Percentiles rank a stretch among this genome's conserved stretches.
phyloP scores from a whole-genome alignment of 441 rosid species.

The Populus hybrid region DNA sequence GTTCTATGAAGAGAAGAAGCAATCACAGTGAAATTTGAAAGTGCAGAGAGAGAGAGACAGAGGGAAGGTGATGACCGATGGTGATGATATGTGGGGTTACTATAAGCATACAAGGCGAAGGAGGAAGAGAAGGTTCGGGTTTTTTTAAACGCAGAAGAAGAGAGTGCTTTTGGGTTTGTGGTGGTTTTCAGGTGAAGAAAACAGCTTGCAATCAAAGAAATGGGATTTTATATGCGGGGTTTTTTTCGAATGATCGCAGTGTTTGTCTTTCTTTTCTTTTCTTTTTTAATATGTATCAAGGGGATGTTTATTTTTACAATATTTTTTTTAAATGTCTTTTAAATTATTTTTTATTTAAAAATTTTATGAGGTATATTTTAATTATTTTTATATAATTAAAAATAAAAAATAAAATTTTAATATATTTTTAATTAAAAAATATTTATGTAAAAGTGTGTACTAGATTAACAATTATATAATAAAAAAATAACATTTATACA shows the following conservation, averaged over 20 bases:
- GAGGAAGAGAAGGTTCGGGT: too few species aligned
- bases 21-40: not conserved
- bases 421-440: too few species aligned
- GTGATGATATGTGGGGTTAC: constrained; percentile 5
- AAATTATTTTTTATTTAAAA: too few species aligned
- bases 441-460: too few species aligned
- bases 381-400: too few species aligned
- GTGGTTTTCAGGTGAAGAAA: constrained; percentile 2
- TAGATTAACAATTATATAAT: too few species aligned
- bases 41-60: constrained; percentile 1
- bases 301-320: too few species aligned
- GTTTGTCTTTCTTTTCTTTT: not conserved
- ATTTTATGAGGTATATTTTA: too few species aligned
- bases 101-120: constrained; percentile 17
- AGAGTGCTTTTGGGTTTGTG: not conserved
- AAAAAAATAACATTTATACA: too few species aligned
- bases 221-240: not conserved
- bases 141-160: not conserved
- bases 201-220: not conserved
- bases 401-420: too few species aligned
- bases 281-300: too few species aligned
- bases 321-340: too few species aligned
- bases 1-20: not conserved
- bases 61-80: not conserved
- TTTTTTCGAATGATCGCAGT: not conserved